A percentile compares a stretch with the other conserved stretches of the same genome.
phyloP scores from a whole-genome alignment of 129 eudicot species.

The Mikania micrantha region DNA sequence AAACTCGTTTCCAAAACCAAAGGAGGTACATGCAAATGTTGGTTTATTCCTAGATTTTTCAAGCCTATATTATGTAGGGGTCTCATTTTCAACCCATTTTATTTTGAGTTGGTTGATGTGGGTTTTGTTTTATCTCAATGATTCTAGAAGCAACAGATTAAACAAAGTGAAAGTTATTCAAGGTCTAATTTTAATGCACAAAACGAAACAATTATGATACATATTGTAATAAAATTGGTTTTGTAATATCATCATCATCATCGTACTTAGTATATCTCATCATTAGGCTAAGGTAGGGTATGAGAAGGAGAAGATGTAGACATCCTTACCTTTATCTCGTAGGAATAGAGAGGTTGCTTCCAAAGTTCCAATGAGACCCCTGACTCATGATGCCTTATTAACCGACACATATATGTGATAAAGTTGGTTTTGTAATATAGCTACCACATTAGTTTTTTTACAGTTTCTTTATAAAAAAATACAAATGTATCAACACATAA shows the following conservation, averaged over 20 bases:
- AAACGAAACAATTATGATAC: not conserved
- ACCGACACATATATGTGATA: too few relatives aligned
- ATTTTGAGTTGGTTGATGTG: not conserved
- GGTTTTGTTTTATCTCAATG: not conserved
- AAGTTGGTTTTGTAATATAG: too few relatives aligned
- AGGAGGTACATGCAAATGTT: conserved; percentile 33
- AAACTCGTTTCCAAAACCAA: conserved; percentile 22
- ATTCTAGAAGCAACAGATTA: not conserved
- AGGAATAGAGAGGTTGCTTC: too few relatives aligned
- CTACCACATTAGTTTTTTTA: not conserved
- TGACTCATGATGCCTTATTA: too few relatives aligned
- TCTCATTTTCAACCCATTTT: not conserved
- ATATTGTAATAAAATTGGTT: not conserved
- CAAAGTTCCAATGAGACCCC: too few relatives aligned
- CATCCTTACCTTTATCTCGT: too few relatives aligned
- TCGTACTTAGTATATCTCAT: too few relatives aligned
- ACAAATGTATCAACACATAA: too few relatives aligned
- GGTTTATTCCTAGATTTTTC: not conserved
- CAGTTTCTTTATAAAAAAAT: too few relatives aligned
- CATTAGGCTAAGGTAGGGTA: too few relatives aligned
- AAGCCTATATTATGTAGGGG: not conserved
- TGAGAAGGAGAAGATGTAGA: too few relatives aligned
- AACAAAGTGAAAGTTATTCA: not conserved
- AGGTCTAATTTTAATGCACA: not conserved
- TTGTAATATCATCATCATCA: not conserved